phyloP scores from a whole-genome alignment of 208 protist species.

The Acanthamoeba polyphaga region DNA sequence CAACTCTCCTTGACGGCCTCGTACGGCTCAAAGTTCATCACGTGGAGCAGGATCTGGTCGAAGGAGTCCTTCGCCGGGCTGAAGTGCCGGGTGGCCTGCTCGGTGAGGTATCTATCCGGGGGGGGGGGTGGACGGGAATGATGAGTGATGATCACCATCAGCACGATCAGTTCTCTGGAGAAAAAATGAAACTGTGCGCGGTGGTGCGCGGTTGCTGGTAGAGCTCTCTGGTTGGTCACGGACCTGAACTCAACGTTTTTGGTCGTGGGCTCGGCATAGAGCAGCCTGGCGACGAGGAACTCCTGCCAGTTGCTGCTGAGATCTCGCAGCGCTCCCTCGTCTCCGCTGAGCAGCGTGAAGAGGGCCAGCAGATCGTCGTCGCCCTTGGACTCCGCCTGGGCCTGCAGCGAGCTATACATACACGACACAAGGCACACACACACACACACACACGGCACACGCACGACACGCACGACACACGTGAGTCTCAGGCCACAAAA shows the following conservation, averaged over 20 bases:
- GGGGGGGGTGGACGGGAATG: not conserved
- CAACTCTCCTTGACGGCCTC: conserved; percentile 31
- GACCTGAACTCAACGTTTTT: conserved; percentile 57
- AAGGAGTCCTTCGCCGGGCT: conserved; percentile 16
- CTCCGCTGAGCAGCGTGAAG: conserved; percentile 32
- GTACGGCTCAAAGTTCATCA: conserved; percentile 71
- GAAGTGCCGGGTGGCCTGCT: conserved; percentile 57
- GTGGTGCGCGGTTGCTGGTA: not conserved
- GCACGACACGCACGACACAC: not conserved
- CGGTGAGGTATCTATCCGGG: not conserved
- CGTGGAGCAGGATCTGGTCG: conserved; percentile 49
- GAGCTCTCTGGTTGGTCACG: not conserved
- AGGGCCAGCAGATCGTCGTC: conserved; percentile 39
- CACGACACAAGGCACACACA: not conserved
- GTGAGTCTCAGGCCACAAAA: no score
- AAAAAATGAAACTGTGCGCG: not conserved
- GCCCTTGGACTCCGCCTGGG: conserved; percentile 47
- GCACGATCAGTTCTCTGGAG: not conserved
- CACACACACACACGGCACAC: not conserved
- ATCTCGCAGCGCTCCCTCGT: conserved; percentile 35
- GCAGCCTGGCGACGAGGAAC: conserved; percentile 40
- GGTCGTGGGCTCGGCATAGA: conserved; percentile 60
- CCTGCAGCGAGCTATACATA: not conserved
- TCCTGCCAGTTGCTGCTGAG: conserved; percentile 51
- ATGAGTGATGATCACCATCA: not conserved